These are phyloP conservation scores for Rubia balearica DNA, from an alignment of 305 asterid genomes.

Conservation along the genomic window DNA sequence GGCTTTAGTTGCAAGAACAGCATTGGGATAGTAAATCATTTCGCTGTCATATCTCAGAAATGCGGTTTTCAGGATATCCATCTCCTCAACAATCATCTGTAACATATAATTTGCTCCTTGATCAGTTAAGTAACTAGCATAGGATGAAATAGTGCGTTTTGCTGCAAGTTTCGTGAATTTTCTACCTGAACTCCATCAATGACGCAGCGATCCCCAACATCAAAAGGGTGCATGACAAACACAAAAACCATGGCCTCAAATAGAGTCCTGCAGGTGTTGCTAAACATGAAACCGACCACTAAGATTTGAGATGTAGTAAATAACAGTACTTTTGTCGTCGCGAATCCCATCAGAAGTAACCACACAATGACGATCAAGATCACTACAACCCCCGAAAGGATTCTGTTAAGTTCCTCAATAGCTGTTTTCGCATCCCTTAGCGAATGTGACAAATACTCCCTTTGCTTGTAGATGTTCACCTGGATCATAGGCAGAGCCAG, in stretches of 20 bases:
- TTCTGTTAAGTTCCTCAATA: conserved; percentile 56
- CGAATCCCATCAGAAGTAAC: conserved; percentile 33
- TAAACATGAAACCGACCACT: not conserved
- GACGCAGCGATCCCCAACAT: not conserved
- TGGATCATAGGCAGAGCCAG: not conserved
- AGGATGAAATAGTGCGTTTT: too few relatives aligned
- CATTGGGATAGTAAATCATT: conserved; percentile 56
- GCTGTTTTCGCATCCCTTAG: conserved; percentile 62
- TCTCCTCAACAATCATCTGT: conserved; percentile 69
- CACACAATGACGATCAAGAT: conserved; percentile 49
- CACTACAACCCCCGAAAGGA: conserved; percentile 41
- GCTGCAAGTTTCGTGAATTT: not conserved
- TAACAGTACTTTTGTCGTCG: not conserved
- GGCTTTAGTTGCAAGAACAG: conserved; percentile 43
- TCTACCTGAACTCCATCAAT: not conserved
- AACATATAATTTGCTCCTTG: not conserved
- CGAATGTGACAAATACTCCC: conserved; percentile 61
- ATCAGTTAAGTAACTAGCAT: not conserved
- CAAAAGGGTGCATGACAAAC: conserved; percentile 3
- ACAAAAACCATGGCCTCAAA: not conserved
- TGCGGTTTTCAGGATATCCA: conserved; percentile 60
- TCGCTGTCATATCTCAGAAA: conserved; percentile 52
- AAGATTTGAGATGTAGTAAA: conserved; percentile 1
- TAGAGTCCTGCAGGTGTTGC: not conserved
- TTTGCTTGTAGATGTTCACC: conserved; percentile 29